Evolutionary conservation across 306 rosid species (phyloP), one percentile per base, ranked within the genome.

Genomic region (Lupinus albus): DNA sequence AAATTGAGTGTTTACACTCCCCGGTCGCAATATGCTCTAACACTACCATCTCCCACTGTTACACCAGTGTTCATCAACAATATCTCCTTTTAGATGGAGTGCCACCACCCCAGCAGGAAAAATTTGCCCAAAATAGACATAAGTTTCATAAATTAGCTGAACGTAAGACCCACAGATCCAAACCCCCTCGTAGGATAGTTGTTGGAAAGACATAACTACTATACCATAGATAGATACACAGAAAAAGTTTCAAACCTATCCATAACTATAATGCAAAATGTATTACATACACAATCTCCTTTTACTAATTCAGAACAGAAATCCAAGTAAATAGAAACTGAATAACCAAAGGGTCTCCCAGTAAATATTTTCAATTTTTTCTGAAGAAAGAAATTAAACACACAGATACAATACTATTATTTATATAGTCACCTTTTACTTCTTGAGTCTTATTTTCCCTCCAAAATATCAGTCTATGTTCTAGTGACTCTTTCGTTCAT

Each of bases 331-430:
- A 83, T 50, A 84, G 73, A 76, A 80, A 75, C 76, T 81, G 33
- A 81, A 82, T 20, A 20, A 20, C 25, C 72, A 76, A 70, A 74
- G 75, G 69, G 77, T 82, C 73, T 72, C 25, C 60, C 63, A 73
- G 70, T 68, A 70, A 80, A 41, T 68, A 78, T 71, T 70, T 73
- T 72, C 64, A 64, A 76, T 82, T 67, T 53, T 57, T 64, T 39
- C 71, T 61, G 41, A 72, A 68, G 25, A 78, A 71, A 75, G 67
- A 76, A 78, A 71, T 73, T 54, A 82, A 84, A 80, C 93, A 78
- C 81, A 79, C 84, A 84, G 80, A 78, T 80, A 82, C 82, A 82
- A 86, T 71, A 79, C 84, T 80, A 78, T 76, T 17, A 73, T 80
- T 76, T 17, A 73, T 80, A 66, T 72, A 76, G 79, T 84, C 77